Conservation (phyloP, 164 flowering plant species). For the Aristolochia fimbriata region DNA sequence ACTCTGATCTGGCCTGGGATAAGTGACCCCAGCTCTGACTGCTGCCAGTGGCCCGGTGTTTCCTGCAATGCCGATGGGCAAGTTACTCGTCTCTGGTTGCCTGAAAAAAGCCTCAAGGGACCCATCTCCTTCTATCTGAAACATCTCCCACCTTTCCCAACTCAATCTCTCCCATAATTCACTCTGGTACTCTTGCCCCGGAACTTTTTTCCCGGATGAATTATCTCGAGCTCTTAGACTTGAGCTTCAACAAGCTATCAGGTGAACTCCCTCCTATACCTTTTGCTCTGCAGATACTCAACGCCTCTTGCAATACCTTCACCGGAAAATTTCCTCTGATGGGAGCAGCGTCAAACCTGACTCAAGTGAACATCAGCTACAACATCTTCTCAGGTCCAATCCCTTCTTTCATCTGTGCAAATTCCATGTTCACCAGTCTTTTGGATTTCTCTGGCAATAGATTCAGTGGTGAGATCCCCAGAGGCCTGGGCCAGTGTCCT, state of each 20-base stretch:
- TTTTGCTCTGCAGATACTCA: slow-evolving; percentile 38
- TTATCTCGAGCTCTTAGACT: slow-evolving; percentile 55
- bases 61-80: slow-evolving; percentile 29
- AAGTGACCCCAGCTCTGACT: slow-evolving; percentile 13
- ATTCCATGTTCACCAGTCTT: slow-evolving; percentile 27
- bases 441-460: slow-evolving; percentile 59
- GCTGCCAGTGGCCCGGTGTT: slow-evolving; percentile 87
- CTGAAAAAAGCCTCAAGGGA: slow-evolving; percentile 44
- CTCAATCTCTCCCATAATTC: slow-evolving; percentile 65
- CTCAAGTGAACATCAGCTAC: slow-evolving; percentile 51
- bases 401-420: slow-evolving; percentile 30
- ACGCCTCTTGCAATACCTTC: slow-evolving; percentile 58
- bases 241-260: slow-evolving; percentile 49
- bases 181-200: slow-evolving; percentile 58
- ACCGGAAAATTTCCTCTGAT: slow-evolving; percentile 31
- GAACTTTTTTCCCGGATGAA: slow-evolving; percentile 41
- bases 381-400: slow-evolving; percentile 50
- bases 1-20: background rate
- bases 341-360: slow-evolving; percentile 28
- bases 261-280: slow-evolving; percentile 32
- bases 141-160: slow-evolving; percentile 33
- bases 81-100: slow-evolving; percentile 40
- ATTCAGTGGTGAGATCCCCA: slow-evolving; percentile 36
- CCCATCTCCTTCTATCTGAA: slow-evolving; percentile 33
- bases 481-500: slow-evolving; percentile 40